Base-by-base conservation (phyloP, 2,329 filamentous ascomycete genomes). In the Fusarium cyanostomum region DNA sequence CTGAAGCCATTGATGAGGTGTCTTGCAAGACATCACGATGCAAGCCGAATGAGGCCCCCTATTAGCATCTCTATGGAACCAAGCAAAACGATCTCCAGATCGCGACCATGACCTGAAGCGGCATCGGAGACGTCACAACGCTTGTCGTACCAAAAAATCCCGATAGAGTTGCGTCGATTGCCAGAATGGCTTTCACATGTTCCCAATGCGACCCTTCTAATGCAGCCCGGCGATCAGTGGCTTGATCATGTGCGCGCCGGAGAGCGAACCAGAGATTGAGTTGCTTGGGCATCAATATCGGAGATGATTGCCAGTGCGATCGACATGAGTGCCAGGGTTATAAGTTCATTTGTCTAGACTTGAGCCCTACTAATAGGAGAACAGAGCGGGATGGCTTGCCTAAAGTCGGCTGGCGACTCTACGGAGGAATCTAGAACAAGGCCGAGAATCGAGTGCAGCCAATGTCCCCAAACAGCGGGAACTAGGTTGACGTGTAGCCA, bases 211-310 rank as follows among this genome's bases (percentile, higher is more conserved):
- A 52, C 61, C 35, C 59, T 59, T 39, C 21, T 52, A 30, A 65
- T 64, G 62, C 57, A 59, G 3, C 18, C 24, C 38, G 62, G 41
- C 62, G 62, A 65, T 65, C 62, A 8, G 61, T 64, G 61, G 61
- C 61, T 59, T 54, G 57, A 49, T 65, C 62, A 65, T 18, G 52
- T 62, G 62, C 45, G 7, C 13, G 4, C 16, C 13, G 2, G n/a
- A 30, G 35, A 34, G 58, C 58, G 45, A 41, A 44, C 46, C 52
- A 56, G 27, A 30, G 52, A 16, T 24, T 15, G 30, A 8, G 2
- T 15, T n/a, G 30, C 35, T 63, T 46, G 26, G 41, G 55, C 39
- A 16, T 48, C 12, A 28, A 38, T 34, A 30, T 21, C 18, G 8
- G 27, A 30, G 4, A 30, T 30, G 27, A 9, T 9, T 30, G 11